Evolutionary conservation across 768 basidiomycete genomes (phyloP).

Genomic region (Rhodotorula sphaerocarpa): DNA sequence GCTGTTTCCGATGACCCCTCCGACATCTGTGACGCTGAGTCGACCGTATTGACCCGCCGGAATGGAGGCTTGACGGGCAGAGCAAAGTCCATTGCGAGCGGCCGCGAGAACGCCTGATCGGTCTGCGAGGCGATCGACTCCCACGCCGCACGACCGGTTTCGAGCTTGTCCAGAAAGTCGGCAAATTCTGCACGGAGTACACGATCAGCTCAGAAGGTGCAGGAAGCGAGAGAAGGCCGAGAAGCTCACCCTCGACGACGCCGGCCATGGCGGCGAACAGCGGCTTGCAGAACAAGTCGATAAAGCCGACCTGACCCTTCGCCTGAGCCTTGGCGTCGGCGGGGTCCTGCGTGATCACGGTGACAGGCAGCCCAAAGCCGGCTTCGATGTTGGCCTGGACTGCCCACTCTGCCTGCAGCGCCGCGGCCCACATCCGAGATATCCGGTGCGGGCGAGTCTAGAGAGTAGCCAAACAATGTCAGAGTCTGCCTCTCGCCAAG

Average conservation of each 20-base stretch:
- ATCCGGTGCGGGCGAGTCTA: slow-evolving; percentile 89
- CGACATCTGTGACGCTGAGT: too few relatives aligned
- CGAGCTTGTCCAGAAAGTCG: slow-evolving; percentile 59
- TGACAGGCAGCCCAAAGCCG: slow-evolving; percentile 62
- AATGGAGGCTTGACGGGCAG: slow-evolving; percentile 8
- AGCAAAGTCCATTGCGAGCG: slow-evolving; percentile 5
- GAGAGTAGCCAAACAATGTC: background rate
- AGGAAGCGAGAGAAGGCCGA: background rate
- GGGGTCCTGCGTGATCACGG: slow-evolving; percentile 44
- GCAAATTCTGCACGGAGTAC: slow-evolving; percentile 57
- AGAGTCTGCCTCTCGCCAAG: background rate
- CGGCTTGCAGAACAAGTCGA: slow-evolving; percentile 70
- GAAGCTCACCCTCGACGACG: slow-evolving; percentile 62
- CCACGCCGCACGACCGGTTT: slow-evolving; percentile 65
- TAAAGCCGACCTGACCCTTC: slow-evolving; percentile 80
- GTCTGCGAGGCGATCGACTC: slow-evolving; percentile 43
- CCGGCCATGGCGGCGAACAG: slow-evolving; percentile 66
- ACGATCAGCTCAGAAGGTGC: too few relatives aligned
- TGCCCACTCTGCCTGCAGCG: slow-evolving; percentile 81
- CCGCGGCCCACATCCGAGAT: slow-evolving; percentile 84
- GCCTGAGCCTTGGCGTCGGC: slow-evolving; percentile 58
- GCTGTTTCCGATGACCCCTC: too few relatives aligned
- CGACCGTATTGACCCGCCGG: background rate
- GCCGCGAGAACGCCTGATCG: slow-evolving; percentile 23
- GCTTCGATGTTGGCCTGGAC: slow-evolving; percentile 80